Conservation (phyloP, 441 rosid species). For the Kokia cookei region DNA sequence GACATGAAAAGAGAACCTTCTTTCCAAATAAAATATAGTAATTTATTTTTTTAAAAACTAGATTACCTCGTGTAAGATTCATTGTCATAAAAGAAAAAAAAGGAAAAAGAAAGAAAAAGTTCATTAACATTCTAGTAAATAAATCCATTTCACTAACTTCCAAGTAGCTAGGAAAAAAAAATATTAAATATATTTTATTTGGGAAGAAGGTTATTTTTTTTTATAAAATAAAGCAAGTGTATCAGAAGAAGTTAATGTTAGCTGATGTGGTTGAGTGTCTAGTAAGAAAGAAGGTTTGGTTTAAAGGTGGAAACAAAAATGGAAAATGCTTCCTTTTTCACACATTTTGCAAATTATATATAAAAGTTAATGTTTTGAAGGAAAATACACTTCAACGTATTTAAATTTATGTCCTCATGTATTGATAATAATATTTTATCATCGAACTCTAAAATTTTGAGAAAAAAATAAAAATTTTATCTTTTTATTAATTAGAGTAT, state of each 20-base stretch:
- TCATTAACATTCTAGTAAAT: background rate
- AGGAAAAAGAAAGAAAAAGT: background rate
- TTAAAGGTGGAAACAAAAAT: background rate
- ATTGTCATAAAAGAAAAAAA: background rate
- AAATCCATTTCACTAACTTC: background rate
- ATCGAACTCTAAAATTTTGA: too few relatives aligned
- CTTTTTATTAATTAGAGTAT: too few relatives aligned
- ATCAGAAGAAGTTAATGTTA: background rate
- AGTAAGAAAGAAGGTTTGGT: background rate
- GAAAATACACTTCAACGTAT: too few relatives aligned
- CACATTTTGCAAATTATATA: too few relatives aligned
- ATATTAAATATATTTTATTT: background rate
- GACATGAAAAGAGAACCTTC: too few relatives aligned
- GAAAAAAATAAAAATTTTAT: too few relatives aligned
- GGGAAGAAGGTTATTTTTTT: too few relatives aligned
- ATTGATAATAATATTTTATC: too few relatives aligned
- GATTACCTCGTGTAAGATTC: background rate
- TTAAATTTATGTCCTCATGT: accelerated
- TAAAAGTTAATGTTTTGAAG: too few relatives aligned
- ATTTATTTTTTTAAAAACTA: background rate
- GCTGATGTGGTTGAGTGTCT: background rate
- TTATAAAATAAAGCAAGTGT: too few relatives aligned
- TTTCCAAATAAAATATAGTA: too few relatives aligned
- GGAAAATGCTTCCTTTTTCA: background rate
- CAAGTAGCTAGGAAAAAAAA: background rate